Evolutionary conservation across 345 rosid genomes (phyloP).

Genomic region (Sisymbrium irio): DNA sequence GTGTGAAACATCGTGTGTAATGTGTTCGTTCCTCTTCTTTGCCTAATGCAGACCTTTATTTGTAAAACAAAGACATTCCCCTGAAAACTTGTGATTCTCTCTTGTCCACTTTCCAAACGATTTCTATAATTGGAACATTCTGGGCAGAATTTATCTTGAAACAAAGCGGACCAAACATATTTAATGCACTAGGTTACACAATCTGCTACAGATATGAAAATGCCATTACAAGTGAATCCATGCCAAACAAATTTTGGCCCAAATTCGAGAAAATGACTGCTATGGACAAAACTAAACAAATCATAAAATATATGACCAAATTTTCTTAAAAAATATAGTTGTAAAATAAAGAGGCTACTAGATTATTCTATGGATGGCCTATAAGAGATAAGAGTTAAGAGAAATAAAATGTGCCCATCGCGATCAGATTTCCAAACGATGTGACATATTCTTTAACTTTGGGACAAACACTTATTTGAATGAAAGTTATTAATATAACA

Average conservation of each 20-base stretch:
- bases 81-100: neutral
- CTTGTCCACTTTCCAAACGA: neutral
- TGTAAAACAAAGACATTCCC: conserved; percentile 19
- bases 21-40: conserved; percentile 22
- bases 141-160: neutral
- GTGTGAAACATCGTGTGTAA: conserved; percentile 22
- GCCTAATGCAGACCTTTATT: conserved; percentile 3
- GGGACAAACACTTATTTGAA: no score
- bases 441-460: neutral
- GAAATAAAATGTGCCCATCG: conserved; percentile 1
- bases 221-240: conserved; percentile 17
- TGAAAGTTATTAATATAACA: no score
- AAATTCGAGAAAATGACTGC: neutral
- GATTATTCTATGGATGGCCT: neutral
- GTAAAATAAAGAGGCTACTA: no score
- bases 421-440: neutral
- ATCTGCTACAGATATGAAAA: neutral
- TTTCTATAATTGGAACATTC: conserved; percentile 8
- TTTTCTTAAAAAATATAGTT: no score
- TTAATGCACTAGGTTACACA: conserved; percentile 2
- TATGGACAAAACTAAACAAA: neutral
- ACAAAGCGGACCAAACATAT: conserved; percentile 18
- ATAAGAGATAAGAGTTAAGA: neutral
- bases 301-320: no score
- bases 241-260: neutral